Conservation (phyloP, 805 yeast species). For the Ascoidea tarda region DNA sequence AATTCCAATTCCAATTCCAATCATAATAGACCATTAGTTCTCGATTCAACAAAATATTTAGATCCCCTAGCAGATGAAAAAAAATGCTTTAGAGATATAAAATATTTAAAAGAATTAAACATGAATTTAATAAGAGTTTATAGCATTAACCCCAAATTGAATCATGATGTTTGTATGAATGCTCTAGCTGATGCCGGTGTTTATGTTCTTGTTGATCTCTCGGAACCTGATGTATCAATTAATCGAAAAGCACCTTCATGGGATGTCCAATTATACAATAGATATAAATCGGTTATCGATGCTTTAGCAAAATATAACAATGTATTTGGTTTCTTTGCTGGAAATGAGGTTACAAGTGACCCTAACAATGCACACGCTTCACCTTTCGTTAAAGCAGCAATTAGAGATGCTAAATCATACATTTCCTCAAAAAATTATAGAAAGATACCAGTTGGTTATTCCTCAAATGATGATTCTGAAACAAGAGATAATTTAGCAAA, state of each 20-base stretch:
- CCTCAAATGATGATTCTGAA: slow-evolving; percentile 77
- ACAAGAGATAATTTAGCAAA: slow-evolving; percentile 71
- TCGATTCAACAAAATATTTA: slow-evolving; percentile 13
- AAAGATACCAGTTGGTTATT: slow-evolving; percentile 83
- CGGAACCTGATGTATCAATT: slow-evolving; percentile 73
- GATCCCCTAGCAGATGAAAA: slow-evolving; percentile 70
- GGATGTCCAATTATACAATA: slow-evolving; percentile 53
- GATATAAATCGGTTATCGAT: slow-evolving; percentile 79
- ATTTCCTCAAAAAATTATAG: slow-evolving; percentile 56
- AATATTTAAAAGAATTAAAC: slow-evolving; percentile 51
- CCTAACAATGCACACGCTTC: slow-evolving; percentile 75
- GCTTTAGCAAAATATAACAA: slow-evolving; percentile 63
- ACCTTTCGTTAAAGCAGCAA: slow-evolving; percentile 90
- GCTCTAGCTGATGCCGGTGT: slow-evolving; percentile 74
- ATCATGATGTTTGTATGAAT: slow-evolving; percentile 71
- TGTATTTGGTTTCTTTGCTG: slow-evolving; percentile 90
- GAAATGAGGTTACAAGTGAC: slow-evolving; percentile 91
- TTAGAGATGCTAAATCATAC: slow-evolving; percentile 77
- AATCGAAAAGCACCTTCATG: slow-evolving; percentile 67
- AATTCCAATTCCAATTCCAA: background rate
- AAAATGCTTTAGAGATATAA: slow-evolving; percentile 71
- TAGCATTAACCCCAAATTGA: slow-evolving; percentile 56
- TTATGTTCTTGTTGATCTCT: slow-evolving; percentile 79
- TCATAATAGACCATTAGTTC: background rate
- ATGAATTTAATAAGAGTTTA: slow-evolving; percentile 80